Percentiles rank a stretch among this genome's conserved stretches.
Conservation (phyloP, 805 yeast genomes). For the Saturnispora halmiae region DNA sequence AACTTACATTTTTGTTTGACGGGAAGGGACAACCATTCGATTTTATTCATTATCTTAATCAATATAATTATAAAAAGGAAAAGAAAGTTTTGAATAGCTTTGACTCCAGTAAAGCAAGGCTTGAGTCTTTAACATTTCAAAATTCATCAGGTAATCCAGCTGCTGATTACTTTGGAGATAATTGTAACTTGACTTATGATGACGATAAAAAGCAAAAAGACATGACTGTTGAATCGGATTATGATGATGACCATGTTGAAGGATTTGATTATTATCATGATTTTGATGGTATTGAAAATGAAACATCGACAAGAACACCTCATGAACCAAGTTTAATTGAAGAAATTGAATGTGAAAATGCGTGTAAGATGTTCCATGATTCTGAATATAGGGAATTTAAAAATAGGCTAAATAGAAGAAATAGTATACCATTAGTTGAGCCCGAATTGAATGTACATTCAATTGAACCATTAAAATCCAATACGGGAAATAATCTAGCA, state of each 20-base stretch:
- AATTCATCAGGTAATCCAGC: neutral
- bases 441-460: slow-evolving; percentile 27
- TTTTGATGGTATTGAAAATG: slow-evolving; percentile 10
- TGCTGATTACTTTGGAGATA: neutral
- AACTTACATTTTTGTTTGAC: slow-evolving; percentile 37
- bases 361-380: slow-evolving; percentile 12
- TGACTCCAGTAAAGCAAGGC: neutral
- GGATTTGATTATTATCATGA: slow-evolving; percentile 17
- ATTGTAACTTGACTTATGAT: neutral
- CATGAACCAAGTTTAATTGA: neutral
- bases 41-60: slow-evolving; percentile 1
- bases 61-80: neutral
- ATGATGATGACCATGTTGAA: slow-evolving; percentile 12
- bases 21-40: slow-evolving; percentile 39
- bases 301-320: neutral
- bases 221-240: slow-evolving; percentile 2
- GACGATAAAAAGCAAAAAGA: neutral
- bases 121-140: neutral
- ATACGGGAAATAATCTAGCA: slow-evolving; percentile 14
- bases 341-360: neutral
- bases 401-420: slow-evolving; percentile 28
- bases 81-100: neutral
- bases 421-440: slow-evolving; percentile 31
- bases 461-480: slow-evolving; percentile 10
- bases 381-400: slow-evolving; percentile 18